Evolutionary conservation across 2,329 filamentous ascomycete genomes (phyloP).

Genomic region (Monosporascus ibericus): DNA sequence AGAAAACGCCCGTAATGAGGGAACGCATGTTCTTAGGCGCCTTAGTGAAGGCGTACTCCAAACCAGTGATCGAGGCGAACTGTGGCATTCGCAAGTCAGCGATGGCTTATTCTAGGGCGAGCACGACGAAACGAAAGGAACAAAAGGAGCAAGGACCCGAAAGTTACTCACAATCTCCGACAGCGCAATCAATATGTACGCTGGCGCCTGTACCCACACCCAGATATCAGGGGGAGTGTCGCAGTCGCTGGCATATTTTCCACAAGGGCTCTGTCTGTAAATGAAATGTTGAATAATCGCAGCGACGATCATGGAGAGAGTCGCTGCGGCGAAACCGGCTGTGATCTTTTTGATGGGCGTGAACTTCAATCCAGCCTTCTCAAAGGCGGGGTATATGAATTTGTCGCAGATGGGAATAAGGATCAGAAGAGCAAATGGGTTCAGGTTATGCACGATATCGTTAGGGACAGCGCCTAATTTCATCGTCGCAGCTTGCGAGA

Average conservation of each 20-base stretch:
- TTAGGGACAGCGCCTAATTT: conserved; percentile 66
- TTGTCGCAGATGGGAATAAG: conserved; percentile 67
- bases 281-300: conserved; percentile 55
- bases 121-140: too few species aligned
- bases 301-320: conserved; percentile 54
- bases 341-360: conserved; percentile 73
- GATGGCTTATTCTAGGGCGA: too few species aligned
- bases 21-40: conserved; percentile 72
- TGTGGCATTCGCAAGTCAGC: too few species aligned
- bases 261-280: conserved; percentile 58
- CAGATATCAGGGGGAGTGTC: conserved; percentile 36
- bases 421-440: conserved; percentile 69
- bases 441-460: conserved; percentile 69
- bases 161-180: conserved; percentile 33
- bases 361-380: conserved; percentile 58
- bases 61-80: conserved; percentile 45
- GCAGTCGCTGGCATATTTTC: conserved; percentile 40
- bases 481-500: conserved; percentile 62
- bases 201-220: conserved; percentile 51
- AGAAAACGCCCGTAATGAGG: conserved; percentile 60
- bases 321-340: conserved; percentile 61
- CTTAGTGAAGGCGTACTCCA: conserved; percentile 73
- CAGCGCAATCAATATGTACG: conserved; percentile 43
- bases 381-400: conserved; percentile 63
- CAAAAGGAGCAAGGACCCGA: too few species aligned